Conservation (phyloP, 192 early-diverging fungal genomes). For the Gonapodya sp. region DNA sequence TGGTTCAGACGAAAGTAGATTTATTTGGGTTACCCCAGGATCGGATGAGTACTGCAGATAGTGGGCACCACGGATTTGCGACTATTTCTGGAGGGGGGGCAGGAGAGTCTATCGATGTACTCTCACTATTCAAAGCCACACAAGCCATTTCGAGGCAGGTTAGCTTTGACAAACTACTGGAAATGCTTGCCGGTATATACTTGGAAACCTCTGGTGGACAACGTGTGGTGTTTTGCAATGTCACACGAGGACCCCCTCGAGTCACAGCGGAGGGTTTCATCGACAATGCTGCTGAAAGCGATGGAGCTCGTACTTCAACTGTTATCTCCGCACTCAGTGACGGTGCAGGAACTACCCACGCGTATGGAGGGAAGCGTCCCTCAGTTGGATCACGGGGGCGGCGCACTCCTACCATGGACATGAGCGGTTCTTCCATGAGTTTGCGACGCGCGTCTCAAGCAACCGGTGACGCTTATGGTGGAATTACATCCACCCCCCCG, state of each 20-base stretch:
- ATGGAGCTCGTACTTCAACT: not conserved
- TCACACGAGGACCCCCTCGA: not conserved
- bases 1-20: not conserved
- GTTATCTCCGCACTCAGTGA: not conserved
- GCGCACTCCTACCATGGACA: not conserved
- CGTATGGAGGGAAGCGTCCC: not conserved
- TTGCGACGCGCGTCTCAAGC: not conserved
- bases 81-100: not conserved
- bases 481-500: not conserved
- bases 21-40: not conserved
- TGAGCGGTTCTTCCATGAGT: not conserved
- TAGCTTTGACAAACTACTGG: not conserved
- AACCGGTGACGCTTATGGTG: not conserved
- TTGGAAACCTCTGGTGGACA: constrained; percentile 1
- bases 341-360: not conserved
- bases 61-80: not conserved
- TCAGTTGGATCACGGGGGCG: not conserved
- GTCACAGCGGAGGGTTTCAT: constrained; percentile 2
- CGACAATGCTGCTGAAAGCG: not conserved
- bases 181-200: not conserved
- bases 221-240: not conserved
- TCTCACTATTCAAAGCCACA: constrained; percentile 3
- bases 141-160: constrained; percentile 7
- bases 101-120: constrained; percentile 6
- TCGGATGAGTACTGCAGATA: not conserved